A percentile compares a stretch with the other conserved stretches of the same genome.
Conservation (phyloP, 495 filamentous ascomycete species). For the Xylaria telfairii region DNA sequence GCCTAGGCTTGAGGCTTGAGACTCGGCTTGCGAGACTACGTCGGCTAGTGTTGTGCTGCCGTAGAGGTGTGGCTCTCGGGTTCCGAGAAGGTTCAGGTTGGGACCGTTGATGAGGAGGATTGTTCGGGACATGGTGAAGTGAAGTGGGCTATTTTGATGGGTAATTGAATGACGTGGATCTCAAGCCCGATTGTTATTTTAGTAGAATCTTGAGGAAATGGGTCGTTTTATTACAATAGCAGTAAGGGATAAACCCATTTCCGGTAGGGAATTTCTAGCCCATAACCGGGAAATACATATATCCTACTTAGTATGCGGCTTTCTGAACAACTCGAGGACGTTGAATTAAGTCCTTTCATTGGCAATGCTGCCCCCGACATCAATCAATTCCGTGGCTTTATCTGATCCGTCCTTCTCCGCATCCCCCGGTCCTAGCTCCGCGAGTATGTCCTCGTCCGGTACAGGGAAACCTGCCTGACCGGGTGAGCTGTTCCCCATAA, state of each 20-base stretch:
- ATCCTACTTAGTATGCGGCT: background rate
- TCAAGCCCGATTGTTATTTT: background rate
- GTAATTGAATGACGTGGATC: no score
- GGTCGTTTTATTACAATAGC: background rate
- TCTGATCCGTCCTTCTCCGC: no score
- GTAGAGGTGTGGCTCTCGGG: constrained; percentile 73
- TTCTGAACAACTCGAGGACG: no score
- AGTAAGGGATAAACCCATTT: background rate
- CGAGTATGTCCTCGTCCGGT: no score
- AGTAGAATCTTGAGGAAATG: background rate
- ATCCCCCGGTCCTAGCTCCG: no score
- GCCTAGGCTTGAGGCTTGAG: constrained; percentile 51
- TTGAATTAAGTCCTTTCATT: no score
- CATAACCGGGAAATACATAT: background rate
- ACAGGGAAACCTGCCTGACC: no score
- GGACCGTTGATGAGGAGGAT: constrained; percentile 80
- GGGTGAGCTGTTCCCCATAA: no score
- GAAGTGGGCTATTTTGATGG: background rate
- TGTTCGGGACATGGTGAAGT: constrained; percentile 50
- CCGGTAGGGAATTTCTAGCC: background rate
- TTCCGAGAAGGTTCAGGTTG: constrained; percentile 81
- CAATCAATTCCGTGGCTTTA: no score
- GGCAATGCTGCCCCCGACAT: no score
- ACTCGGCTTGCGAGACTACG: constrained; percentile 53
- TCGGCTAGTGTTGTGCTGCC: constrained; percentile 67